phyloP scores from a whole-genome alignment of 106 monocot species.

The Amphibolis antarctica region DNA sequence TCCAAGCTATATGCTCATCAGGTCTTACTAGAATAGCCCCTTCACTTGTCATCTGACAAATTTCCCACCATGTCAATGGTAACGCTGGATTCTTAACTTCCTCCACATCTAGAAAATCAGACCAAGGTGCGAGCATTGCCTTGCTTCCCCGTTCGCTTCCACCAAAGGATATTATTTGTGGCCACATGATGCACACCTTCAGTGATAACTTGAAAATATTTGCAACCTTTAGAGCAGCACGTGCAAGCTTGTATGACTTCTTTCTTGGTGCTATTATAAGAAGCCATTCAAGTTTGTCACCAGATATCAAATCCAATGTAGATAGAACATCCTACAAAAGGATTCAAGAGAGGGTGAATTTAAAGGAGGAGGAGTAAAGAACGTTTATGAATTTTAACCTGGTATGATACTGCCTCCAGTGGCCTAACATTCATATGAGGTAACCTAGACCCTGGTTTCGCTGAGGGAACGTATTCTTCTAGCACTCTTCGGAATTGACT shows the following conservation, averaged over 20 bases:
- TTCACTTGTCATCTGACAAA: slow-evolving; percentile 45
- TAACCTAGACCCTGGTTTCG: slow-evolving; percentile 63
- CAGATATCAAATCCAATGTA: slow-evolving; percentile 72
- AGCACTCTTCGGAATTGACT: slow-evolving; percentile 14
- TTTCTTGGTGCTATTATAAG: slow-evolving; percentile 75
- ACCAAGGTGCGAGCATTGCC: slow-evolving; percentile 29
- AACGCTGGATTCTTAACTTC: slow-evolving; percentile 25
- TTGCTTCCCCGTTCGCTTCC: slow-evolving; percentile 15
- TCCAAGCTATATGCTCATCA: slow-evolving; percentile 93
- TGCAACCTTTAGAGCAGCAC: slow-evolving; percentile 33
- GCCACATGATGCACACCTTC: slow-evolving; percentile 79
- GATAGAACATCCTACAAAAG: slow-evolving; percentile 48
- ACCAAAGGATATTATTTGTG: slow-evolving; percentile 38
- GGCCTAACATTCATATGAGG: slow-evolving; percentile 71
- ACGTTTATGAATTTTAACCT: slow-evolving; percentile 31
- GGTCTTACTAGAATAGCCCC: slow-evolving; percentile 81
- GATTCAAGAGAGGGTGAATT: background rate
- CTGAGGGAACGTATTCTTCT: slow-evolving; percentile 48
- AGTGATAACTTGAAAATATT: slow-evolving; percentile 24
- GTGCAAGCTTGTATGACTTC: slow-evolving; percentile 64
- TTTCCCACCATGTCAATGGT: slow-evolving; percentile 70
- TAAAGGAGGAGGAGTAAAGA: background rate
- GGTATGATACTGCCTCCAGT: slow-evolving; percentile 14
- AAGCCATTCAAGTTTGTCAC: slow-evolving; percentile 71
- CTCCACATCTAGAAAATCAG: slow-evolving; percentile 58